Evolutionary conservation across 805 yeast genomes (phyloP).

Genomic region (Isabelozyma gotoi): DNA sequence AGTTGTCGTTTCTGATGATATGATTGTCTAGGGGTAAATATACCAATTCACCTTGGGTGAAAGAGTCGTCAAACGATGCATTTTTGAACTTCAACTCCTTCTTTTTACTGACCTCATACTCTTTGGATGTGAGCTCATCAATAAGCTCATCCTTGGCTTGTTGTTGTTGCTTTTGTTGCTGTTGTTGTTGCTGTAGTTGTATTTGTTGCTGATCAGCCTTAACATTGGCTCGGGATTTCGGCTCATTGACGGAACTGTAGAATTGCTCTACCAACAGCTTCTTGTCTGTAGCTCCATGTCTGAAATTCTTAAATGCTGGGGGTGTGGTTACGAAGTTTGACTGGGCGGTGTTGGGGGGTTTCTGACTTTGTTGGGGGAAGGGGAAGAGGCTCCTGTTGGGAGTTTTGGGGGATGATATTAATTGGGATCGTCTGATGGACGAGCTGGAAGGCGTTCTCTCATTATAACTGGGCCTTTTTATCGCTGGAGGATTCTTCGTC

Average conservation of each 20-base stretch:
- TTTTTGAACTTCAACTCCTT: background rate
- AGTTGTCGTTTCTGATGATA: conserved; percentile 20
- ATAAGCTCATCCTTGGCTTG: background rate
- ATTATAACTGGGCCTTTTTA: background rate
- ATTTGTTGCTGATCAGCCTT: background rate
- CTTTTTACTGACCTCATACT: background rate
- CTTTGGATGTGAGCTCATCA: background rate
- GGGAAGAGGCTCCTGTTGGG: background rate
- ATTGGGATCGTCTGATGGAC: conserved; percentile 1
- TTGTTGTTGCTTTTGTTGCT: background rate
- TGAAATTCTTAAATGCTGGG: background rate
- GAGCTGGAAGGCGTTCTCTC: background rate
- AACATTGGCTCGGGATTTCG: background rate
- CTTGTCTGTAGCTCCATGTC: conserved; percentile 14
- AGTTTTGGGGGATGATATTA: conserved; percentile 4
- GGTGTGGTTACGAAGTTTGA: no score
- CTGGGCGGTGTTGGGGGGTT: conserved; percentile 1
- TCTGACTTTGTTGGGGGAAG: conserved; percentile 2
- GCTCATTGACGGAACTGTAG: conserved; percentile 26
- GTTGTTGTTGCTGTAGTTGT: background rate
- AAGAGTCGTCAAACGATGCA: conserved; percentile 7
- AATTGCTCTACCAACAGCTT: conserved; percentile 43
- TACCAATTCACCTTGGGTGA: conserved; percentile 20
- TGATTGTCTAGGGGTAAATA: conserved; percentile 9
- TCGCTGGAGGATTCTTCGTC: background rate